Percentiles rank a stretch among this genome's conserved stretches.
Evolutionary conservation across 2,329 filamentous ascomycete species (phyloP).

Genomic region (Pseudogymnoascus sp.): DNA sequence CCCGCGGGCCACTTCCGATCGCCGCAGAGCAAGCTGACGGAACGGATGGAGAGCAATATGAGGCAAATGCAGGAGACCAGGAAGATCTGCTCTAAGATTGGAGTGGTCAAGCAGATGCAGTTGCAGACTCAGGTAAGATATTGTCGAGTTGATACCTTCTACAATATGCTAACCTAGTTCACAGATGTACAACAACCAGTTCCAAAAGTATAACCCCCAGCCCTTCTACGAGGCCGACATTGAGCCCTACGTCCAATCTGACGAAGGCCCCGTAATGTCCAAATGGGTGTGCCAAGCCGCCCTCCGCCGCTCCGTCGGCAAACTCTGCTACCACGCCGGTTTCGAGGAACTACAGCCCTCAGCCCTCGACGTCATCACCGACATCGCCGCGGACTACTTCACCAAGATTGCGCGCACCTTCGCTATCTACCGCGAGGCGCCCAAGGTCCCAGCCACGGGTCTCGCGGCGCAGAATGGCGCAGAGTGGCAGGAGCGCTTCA

Average conservation of each 20-base stretch:
- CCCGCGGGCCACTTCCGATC: slow-evolving; percentile 67
- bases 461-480: slow-evolving; percentile 26
- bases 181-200: slow-evolving; percentile 94
- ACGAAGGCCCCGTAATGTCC: slow-evolving; percentile 81
- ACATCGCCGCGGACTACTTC: slow-evolving; percentile 85
- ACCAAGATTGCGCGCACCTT: slow-evolving; percentile 72
- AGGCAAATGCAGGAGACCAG: slow-evolving; percentile 93
- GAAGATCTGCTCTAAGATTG: slow-evolving; percentile 92
- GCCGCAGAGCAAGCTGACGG: slow-evolving; percentile 63
- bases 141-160: not conserved
- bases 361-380: slow-evolving; percentile 80
- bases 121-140: slow-evolving; percentile 77
- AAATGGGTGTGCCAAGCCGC: slow-evolving; percentile 73
- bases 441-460: slow-evolving; percentile 55
- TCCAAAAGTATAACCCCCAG: slow-evolving; percentile 88
- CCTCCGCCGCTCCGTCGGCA: slow-evolving; percentile 81
- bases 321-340: slow-evolving; percentile 90
- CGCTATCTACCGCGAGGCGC: slow-evolving; percentile 73
- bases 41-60: slow-evolving; percentile 83
- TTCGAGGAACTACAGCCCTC: slow-evolving; percentile 97
- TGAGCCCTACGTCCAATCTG: slow-evolving; percentile 79
- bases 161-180: not conserved
- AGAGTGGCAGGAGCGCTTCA: slow-evolving; percentile 59
- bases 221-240: slow-evolving; percentile 82
- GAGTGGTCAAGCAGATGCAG: slow-evolving; percentile 99